Evolutionary conservation across 129 eudicot genomes (phyloP), one percentile per base, ranked within the genome.

Genomic region (Solidago caesia): DNA sequence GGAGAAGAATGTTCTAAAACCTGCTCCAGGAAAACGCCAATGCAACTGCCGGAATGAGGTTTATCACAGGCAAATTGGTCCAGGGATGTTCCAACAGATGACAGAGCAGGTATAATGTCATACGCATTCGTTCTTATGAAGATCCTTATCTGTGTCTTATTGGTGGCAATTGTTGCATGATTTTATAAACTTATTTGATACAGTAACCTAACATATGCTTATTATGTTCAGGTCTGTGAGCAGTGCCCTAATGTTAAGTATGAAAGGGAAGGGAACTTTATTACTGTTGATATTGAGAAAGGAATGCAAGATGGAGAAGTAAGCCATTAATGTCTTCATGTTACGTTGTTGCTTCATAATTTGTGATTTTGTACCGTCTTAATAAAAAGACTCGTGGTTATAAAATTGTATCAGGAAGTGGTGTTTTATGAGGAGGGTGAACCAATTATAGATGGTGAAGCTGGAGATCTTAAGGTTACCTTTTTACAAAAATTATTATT

Each of bases 41-140:
- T 95, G 99, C 81, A 95, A 95, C 84, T 95, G 97, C 73, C 81
- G 99, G 51, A 91, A 95, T 44, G 94, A 95, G 88, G 99, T 95
- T 77, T 95, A 95, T 81, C 99, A 95, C 89, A 86, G 82, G 71
- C 99, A 95, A 87, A 95, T 95, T 72, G 99, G 99, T 81, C 99
- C 99, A 0, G 99, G 99, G 61, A 95, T 95, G 99, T 95, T 87
- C 87, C 99, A 95, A 92, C 99, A 95, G 84, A 91, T 91, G 91
- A 95, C 99, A 25, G 99, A 95, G 76, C 97, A 95, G 96, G 99
- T 91, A 88, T 67, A 6, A 58, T 49, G 61, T 56, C 61, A 15
- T 8, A n/a, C 13, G 61, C 29, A 55, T 43, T n/a, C 46, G 4
- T 46, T 26, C 62, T 21, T 80, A 29, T 74, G 29, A 57, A 73